Conservation (phyloP, 306 rosid genomes). For the Cucurbita moschata region DNA sequence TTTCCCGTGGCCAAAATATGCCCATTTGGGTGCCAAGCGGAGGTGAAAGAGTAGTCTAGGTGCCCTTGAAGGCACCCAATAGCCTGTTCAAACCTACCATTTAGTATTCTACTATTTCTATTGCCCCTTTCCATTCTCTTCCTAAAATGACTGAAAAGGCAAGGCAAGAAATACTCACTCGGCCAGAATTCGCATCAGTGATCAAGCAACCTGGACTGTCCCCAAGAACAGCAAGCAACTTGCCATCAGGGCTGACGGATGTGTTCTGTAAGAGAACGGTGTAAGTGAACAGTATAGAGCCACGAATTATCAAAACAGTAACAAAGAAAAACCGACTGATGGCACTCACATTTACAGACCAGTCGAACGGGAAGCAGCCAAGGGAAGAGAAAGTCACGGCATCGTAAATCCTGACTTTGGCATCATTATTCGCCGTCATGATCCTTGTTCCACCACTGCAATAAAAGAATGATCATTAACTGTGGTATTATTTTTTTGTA, state of each 20-base stretch:
- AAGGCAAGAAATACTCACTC: constrained; percentile 5
- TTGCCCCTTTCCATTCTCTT: not conserved
- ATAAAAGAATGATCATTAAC: not conserved
- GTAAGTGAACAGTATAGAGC: not conserved
- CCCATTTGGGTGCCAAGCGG: constrained; percentile 83
- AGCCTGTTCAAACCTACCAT: constrained; percentile 19
- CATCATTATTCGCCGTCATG: constrained; percentile 76
- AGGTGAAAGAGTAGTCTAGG: constrained; percentile 69
- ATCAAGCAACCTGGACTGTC: constrained; percentile 70
- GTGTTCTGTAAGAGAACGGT: constrained; percentile 33
- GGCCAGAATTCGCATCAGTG: constrained; percentile 34
- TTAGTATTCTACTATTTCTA: not conserved
- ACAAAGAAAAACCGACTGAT: constrained; percentile 2
- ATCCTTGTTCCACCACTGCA: constrained; percentile 65
- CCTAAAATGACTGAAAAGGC: not conserved
- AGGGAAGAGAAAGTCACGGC: constrained; percentile 45
- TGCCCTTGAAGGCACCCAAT: constrained; percentile 40
- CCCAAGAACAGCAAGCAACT: constrained; percentile 68
- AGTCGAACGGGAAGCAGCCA: constrained; percentile 49
- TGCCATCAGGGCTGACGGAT: constrained; percentile 77
- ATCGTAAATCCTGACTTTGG: constrained; percentile 61
- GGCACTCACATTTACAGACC: constrained; percentile 92
- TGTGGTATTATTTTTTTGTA: not conserved
- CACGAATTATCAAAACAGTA: not conserved
- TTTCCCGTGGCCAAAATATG: constrained; percentile 64